These are phyloP conservation scores for Pseudotsuga menziesii DNA, from an alignment of 75 land plant genomes.

Conservation along the genomic window DNA sequence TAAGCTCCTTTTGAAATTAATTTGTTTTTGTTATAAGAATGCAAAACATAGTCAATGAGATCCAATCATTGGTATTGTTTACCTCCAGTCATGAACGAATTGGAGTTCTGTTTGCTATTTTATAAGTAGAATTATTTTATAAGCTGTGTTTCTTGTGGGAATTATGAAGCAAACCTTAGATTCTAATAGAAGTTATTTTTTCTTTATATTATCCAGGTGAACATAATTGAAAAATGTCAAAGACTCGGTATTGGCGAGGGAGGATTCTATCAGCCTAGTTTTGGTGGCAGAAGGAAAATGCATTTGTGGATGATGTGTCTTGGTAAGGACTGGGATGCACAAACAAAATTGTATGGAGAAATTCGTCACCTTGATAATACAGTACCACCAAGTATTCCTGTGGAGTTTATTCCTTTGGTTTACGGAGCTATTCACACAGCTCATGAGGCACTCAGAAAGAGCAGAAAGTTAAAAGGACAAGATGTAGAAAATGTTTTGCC, in stretches of 20 bases:
- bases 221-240: conserved; percentile 51
- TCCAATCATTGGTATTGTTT: too few relatives aligned
- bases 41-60: too few relatives aligned
- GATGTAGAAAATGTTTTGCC: conserved; percentile 36
- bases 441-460: conserved; percentile 17
- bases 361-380: conserved; percentile 44
- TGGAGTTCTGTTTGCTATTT: too few relatives aligned
- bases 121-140: too few relatives aligned
- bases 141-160: too few relatives aligned
- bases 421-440: conserved; percentile 39
- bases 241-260: conserved; percentile 60
- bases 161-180: too few relatives aligned
- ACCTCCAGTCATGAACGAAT: too few relatives aligned
- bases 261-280: conserved; percentile 71
- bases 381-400: conserved; percentile 49
- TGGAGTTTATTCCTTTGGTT: conserved; percentile 39
- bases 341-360: conserved; percentile 42
- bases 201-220: conserved; percentile 24
- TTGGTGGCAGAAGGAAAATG: conserved; percentile 48
- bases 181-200: neutral
- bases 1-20: too few relatives aligned
- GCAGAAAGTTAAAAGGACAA: neutral
- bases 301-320: conserved; percentile 81
- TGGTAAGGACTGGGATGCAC: conserved; percentile 69
- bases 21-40: too few relatives aligned